phyloP scores from a whole-genome alignment of 768 basidiomycete species.

The Kwoniella bestiolae region DNA sequence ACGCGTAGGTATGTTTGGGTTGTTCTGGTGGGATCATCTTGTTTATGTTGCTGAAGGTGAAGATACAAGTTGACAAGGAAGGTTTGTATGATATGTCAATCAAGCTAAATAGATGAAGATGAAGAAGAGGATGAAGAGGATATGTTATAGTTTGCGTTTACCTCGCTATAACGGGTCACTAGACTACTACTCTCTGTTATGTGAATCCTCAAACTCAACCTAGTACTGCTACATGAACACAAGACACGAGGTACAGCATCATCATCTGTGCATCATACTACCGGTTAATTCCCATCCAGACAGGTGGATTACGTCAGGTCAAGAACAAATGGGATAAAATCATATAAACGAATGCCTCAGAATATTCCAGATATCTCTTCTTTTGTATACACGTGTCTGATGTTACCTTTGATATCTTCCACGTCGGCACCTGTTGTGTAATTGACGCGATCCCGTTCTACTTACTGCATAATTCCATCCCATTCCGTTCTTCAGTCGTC shows the following conservation, averaged over 20 bases:
- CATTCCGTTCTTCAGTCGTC: conserved; percentile 3
- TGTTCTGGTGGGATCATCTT: conserved; percentile 11
- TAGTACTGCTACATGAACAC: not conserved
- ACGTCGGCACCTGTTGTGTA: conserved; percentile 20
- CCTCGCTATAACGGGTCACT: not conserved
- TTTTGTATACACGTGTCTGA: conserved; percentile 14
- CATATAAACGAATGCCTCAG: conserved; percentile 8
- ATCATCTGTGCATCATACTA: not conserved
- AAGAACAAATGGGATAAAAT: conserved; percentile 21
- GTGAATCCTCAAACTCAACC: not conserved
- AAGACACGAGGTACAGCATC: not conserved
- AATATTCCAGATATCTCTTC: conserved; percentile 8
- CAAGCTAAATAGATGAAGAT: too few species aligned
- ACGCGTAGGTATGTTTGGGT: conserved; percentile 31
- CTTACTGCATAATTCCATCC: conserved; percentile 12
- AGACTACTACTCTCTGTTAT: not conserved
- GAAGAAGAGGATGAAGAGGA: too few species aligned
- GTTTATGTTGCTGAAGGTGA: not conserved
- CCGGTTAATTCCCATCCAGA: not conserved
- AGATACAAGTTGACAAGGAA: conserved; percentile 1
- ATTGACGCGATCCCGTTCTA: conserved; percentile 19
- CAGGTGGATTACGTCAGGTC: too few species aligned
- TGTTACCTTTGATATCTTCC: conserved; percentile 5
- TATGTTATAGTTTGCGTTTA: not conserved
- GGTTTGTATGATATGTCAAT: too few species aligned